phyloP scores from a whole-genome alignment of 345 rosid species.

The Gossypium sturtianum region DNA sequence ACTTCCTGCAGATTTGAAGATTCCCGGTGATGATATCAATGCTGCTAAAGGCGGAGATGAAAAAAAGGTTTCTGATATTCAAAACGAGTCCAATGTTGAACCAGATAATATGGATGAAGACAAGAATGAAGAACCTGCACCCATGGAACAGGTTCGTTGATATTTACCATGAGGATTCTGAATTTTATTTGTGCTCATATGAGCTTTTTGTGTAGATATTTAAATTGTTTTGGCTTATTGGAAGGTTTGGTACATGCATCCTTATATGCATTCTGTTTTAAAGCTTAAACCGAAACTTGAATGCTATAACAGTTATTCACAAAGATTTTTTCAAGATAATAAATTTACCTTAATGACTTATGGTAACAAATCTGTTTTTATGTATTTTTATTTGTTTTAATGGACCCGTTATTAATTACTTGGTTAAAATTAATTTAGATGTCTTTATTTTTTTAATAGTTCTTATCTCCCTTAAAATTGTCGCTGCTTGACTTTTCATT shows the following conservation, averaged over 20 bases:
- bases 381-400: background rate
- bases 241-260: background rate
- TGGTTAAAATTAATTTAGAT: background rate
- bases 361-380: background rate
- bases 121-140: slow-evolving; percentile 45
- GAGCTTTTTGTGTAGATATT: background rate
- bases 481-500: background rate
- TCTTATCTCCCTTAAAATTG: background rate
- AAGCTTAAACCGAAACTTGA: background rate
- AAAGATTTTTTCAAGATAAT: background rate
- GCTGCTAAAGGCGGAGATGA: slow-evolving; percentile 37
- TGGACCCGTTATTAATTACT: background rate
- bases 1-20: slow-evolving; percentile 76
- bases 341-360: background rate
- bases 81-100: slow-evolving; percentile 19
- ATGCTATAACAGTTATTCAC: background rate
- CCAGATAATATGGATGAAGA: slow-evolving; percentile 25
- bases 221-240: background rate
- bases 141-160: slow-evolving; percentile 63
- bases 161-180: background rate
- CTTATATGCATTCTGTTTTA: background rate
- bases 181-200: background rate
- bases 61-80: slow-evolving; percentile 28
- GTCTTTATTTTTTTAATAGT: background rate
- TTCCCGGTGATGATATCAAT: slow-evolving; percentile 36